Base-by-base conservation (phyloP, 371 early-diverging fungal genomes). In the Basidiobolus meristosporus region DNA sequence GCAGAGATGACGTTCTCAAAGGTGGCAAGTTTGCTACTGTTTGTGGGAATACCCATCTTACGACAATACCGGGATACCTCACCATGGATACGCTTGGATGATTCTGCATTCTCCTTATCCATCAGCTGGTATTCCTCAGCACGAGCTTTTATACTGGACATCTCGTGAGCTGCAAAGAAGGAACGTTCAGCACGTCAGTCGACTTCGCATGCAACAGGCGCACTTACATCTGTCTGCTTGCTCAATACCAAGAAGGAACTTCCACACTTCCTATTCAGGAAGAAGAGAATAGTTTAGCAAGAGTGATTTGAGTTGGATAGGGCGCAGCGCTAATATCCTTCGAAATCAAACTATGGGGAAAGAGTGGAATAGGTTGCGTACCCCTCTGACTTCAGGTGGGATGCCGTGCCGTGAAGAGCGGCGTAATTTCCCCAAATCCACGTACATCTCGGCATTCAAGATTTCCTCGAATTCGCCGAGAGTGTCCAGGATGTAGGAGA, bases 1-100 rank as follows among this genome's bases (percentile, higher is more conserved):
- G 88, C 78, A 31, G 73, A 60, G 41, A 91, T 73, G 35, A 91
- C 70, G 36, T 80, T 73, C 49, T 89, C 90, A 53, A 90, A 77
- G 7, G n/a, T n/a, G n/a, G n/a, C n/a, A n/a, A n/a, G n/a, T n/a
- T n/a, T n/a, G n/a, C n/a, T n/a, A 56, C 50, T 41, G 31, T 7
- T 30, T 7, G 31, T 30, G 31, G 31, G 7, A n/a, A 30, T 30
- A n/a, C n/a, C n/a, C n/a, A 30, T 30, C 31, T 30, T 30, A 42
- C 79, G 67, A 40, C 73, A 64, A 48, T 82, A 90, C 36, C 90
- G 75, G 22, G 63, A 57, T 6, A 81, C 75, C 47, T 91, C 92
- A 38, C 84, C 84, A 23, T 88, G 81, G 23, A 90, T 77, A 3
- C 81, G 77, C 44, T 88, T 89, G 31, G 76, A 66, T 38, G 70